Base-by-base conservation (phyloP, 2,329 filamentous ascomycete species). In the Decorospora gaudefroyi region DNA sequence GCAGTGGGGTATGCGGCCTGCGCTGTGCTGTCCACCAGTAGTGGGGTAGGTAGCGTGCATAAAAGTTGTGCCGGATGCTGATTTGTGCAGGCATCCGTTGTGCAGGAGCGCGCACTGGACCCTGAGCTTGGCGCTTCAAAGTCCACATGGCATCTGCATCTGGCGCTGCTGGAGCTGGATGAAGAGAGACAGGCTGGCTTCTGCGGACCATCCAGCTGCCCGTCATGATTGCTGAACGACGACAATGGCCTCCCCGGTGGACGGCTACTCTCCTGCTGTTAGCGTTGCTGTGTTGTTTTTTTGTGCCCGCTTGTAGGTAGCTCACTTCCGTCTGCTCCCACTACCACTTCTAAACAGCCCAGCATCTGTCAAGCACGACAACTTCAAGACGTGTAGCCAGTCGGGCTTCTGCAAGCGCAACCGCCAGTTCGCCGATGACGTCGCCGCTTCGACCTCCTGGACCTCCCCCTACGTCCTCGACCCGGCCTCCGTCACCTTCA, bases 361-460 rank as follows among this genome's bases (percentile, higher is more conserved):
- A 95, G 90, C 82, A 55, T 79, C 82, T 62, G 93, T 99, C 38
- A 99, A 99, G 75, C 87, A 96, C 68, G 85, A 96, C 63, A 91
- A 95, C 71, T 99, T 97, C 80, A 99, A 97, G 69, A 96, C 87
- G 62, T 99, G 93, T 76, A 77, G 87, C 57, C 92, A 99, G 69
- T 93, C 92, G 4, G 93, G 93, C 62, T 99, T 99, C 77, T 99
- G 93, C 75, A 93, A 90, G 69, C 88, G 93, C 55, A 97, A 97
- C 74, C 85, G 93, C 69, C 87, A 83, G 26, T 91, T 88, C 68
- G 93, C 93, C 67, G 91, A 97, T 72, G 77, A 81, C 53, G 90
- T 85, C 51, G 73, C 81, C 31, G 75, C 82, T 28, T 74, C 82
- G 42, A 84, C 82, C 48, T 78, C 82, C 18, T 96, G 90, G 87